phyloP scores from a whole-genome alignment of 352 stramenopile genomes.

The Phytophthora meadii region DNA sequence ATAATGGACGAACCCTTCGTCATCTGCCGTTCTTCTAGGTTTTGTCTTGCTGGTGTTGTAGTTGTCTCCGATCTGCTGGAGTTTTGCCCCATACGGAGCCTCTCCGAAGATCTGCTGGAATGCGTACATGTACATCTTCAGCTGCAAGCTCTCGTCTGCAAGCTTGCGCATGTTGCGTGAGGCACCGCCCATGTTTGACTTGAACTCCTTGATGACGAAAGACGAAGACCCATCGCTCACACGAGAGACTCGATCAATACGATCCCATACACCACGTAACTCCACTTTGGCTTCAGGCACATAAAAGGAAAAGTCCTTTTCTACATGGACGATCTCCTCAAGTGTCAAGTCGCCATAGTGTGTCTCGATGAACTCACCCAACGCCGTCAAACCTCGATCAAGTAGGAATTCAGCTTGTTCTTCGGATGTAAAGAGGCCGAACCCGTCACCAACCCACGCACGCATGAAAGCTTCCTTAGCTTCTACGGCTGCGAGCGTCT shows the following conservation, averaged over 20 bases:
- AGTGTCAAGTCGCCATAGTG: constrained; percentile 32
- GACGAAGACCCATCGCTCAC: constrained; percentile 7
- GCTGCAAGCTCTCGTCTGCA: constrained; percentile 75
- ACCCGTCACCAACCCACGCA: constrained; percentile 38
- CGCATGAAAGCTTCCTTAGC: constrained; percentile 34
- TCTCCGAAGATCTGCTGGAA: constrained; percentile 64
- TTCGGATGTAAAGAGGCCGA: constrained; percentile 46
- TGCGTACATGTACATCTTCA: constrained; percentile 86
- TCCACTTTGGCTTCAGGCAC: constrained; percentile 57
- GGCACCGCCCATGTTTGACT: constrained; percentile 73
- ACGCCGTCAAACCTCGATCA: constrained; percentile 42
- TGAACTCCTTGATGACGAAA: constrained; percentile 84
- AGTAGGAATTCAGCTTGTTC: constrained; percentile 46
- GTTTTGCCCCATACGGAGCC: constrained; percentile 55
- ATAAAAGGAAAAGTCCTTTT: constrained; percentile 66
- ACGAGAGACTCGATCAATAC: constrained; percentile 53
- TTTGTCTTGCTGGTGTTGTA: constrained; percentile 16
- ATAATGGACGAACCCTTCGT: constrained; percentile 55
- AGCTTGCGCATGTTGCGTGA: constrained; percentile 59
- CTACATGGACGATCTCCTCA: constrained; percentile 59
- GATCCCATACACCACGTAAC: constrained; percentile 80
- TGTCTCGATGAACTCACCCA: constrained; percentile 54
- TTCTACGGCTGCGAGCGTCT: constrained; percentile 25
- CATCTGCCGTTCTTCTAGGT: constrained; percentile 13
- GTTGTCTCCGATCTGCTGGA: constrained; percentile 68